Base-by-base conservation (phyloP, 129 eudicot genomes). In the Glebionis coronaria region DNA sequence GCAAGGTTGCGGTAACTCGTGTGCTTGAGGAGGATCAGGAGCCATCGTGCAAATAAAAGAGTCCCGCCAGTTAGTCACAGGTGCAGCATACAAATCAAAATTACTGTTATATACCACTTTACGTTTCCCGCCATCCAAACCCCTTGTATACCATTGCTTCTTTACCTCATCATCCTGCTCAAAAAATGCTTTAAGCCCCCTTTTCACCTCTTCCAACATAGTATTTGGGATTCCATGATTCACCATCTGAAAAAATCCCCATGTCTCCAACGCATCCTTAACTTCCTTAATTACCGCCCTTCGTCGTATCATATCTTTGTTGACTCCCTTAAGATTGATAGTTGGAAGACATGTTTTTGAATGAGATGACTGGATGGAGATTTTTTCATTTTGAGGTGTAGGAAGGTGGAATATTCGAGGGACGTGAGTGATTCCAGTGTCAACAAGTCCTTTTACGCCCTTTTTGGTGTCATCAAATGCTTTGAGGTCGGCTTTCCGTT, bases 1-100 rank as follows among this genome's bases (percentile, higher is more conserved):
- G 86, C 91, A 88, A 11, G 65, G 61, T 0, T 42, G 55, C 2
- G 95, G 95, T 75, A 88, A 28, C 44, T 88, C 86, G 0, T 78
- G 61, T 16, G 86, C 81, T 35, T 69, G 23, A 2, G 84, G 81
- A 10, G 51, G 44, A 3, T 58, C 29, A 57, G 85, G 80, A 75
- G 66, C 87, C 82, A 78, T 68, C 28, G 12, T 9, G 59, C 74
- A 65, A 60, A 15, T 53, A 18, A 74, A 38, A 0, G 86, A 7
- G 73, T 87, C 90, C 63, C 87, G 79, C 90, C 90, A 87, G 54
- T 82, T 85, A 42, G 42, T 35, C 42, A 35, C 42, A 35, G 10
- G 42, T 35, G 42, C 42, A 35, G 42, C 42, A 35, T 35, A 35
- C 42, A 35, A 35, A 35, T 35, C 42, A 35, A 35, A 35, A 35